Base-by-base conservation (phyloP, 1,284 basidiomycete genomes). In the Naganishia cerealis region DNA sequence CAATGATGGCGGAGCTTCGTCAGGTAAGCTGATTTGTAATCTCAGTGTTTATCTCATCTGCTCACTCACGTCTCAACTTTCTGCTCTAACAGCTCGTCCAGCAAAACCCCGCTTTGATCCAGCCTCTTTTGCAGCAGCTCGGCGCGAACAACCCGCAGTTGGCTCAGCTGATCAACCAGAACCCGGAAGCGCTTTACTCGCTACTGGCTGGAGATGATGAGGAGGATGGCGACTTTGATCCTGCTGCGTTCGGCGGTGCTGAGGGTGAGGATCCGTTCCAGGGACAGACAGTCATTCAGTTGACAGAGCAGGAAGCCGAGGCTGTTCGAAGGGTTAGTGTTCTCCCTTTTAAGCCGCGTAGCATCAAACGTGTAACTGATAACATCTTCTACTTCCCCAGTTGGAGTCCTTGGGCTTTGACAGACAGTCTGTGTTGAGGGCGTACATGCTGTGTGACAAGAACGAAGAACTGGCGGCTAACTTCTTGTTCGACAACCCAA, bases 391-490 rank as follows among this genome's bases (percentile, higher is more conserved):
- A 65, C 57, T 10, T 58, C 57, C 52, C 15, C 71, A 94, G 90
- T 83, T 97, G 70, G 86, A 92, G 80, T 88, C 83, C 1, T 86
- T 97, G 65, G 94, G 94, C 0, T 97, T 97, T 80, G 80, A 90
- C 26, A 85, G 91, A 55, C 85, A 92, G 62, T 82, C 83, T 0
- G 93, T 85, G 5, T 81, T 92, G 53, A 87, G 95, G 79, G 94
- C 94, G 0, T 97, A 91, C 82, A 93, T 81, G 88, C 88, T 80
- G 6, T 96, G 93, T 79, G 94, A 93, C 79, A 94, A 91, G 85
- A 92, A 97, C 76, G 94, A 97, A 81, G 92, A 95, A 78, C 81
- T 94, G 52, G 92, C 94, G 1, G 94, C 94, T 24, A 95, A 94
- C 77, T 94, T 88, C 75, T 80, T 94, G 75, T 94, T 94, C 74